Base-by-base conservation (phyloP, 2,329 filamentous ascomycete genomes). In the Cladosporium sp. region DNA sequence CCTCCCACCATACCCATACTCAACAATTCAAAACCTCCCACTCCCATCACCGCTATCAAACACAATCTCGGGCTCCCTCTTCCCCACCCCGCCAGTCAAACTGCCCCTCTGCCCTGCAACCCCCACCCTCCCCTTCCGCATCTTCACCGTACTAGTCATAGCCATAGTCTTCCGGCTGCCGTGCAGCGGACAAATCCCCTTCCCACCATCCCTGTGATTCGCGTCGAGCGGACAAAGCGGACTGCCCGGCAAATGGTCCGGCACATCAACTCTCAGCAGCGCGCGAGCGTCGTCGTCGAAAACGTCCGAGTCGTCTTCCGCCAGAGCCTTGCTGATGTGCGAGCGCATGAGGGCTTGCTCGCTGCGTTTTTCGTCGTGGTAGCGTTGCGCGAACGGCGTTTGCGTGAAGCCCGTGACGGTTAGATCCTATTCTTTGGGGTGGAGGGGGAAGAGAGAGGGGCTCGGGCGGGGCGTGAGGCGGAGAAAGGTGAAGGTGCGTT, bases 181-280 rank as follows among this genome's bases (percentile, higher is more conserved):
- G 59, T 73, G 70, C 53, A 64, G 59, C 1, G 67, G 65, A 58
- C 70, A 73, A 29, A 70, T 63, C 2, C 62, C 65, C 39, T 55
- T 64, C 8, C 67, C 67, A 22, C 63, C 62, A 49, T 62, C 65
- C 38, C 61, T 60, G 55, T 70, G 64, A 49, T 60, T 65, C 7
- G 65, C 58, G 51, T 66, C 64, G 25, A 67, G 56, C 3, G 72
- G 72, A 52, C 72, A 74, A 5, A 73, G 57, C 4, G 69, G 70
- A 45, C 70, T 72, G 39, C 51, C 67, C 12, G 67, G 67, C 8
- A 73, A 53, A 55, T 74, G 72, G 49, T 74, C 72, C 2, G 71
- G 71, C 8, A 72, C 59, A 40, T 69, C 62, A 7, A 67, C 51
- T 20, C 68, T 65, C 52, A 69, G 63, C 12, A 59, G 57, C 32